These are phyloP conservation scores for Geotrichum siamense DNA, from an alignment of 1,139 yeast species.

Conservation along the genomic window DNA sequence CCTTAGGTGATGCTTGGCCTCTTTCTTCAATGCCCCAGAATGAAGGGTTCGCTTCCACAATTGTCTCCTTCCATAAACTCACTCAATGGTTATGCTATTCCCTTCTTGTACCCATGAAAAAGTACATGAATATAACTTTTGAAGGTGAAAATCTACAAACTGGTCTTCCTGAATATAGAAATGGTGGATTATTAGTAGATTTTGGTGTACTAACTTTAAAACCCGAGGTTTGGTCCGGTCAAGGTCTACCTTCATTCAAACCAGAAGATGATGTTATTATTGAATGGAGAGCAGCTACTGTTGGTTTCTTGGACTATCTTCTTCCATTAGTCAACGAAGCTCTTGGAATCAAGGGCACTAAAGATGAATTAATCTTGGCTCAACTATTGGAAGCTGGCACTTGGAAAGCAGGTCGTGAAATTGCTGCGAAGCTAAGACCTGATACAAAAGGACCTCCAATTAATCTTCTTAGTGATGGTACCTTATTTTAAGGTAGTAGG, in stretches of 20 bases:
- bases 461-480: slow-evolving; percentile 51
- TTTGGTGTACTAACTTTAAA: slow-evolving; percentile 44
- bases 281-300: slow-evolving; percentile 58
- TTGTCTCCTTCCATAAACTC: slow-evolving; percentile 54
- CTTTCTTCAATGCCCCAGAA: slow-evolving; percentile 33
- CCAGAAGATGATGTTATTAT: slow-evolving; percentile 52
- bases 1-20: slow-evolving; percentile 56
- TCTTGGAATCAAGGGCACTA: slow-evolving; percentile 29
- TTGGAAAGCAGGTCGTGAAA: slow-evolving; percentile 55
- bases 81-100: slow-evolving; percentile 61
- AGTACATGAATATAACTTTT: slow-evolving; percentile 39
- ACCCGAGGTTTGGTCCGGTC: slow-evolving; percentile 29
- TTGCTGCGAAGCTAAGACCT: slow-evolving; percentile 45
- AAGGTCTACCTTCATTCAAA: slow-evolving; percentile 42
- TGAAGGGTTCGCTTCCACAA: slow-evolving; percentile 31
- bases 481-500: slow-evolving; percentile 52
- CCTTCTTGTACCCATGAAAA: slow-evolving; percentile 44
- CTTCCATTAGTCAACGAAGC: slow-evolving; percentile 43
- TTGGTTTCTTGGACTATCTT: slow-evolving; percentile 46
- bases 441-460: slow-evolving; percentile 52
- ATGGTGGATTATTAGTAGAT: slow-evolving; percentile 54
- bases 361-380: slow-evolving; percentile 40
- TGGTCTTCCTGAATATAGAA: slow-evolving; percentile 57
- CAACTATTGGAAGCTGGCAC: slow-evolving; percentile 58
- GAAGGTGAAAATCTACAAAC: slow-evolving; percentile 43